phyloP scores from a whole-genome alignment of 2,329 filamentous ascomycete genomes.

The Venturia asperata region DNA sequence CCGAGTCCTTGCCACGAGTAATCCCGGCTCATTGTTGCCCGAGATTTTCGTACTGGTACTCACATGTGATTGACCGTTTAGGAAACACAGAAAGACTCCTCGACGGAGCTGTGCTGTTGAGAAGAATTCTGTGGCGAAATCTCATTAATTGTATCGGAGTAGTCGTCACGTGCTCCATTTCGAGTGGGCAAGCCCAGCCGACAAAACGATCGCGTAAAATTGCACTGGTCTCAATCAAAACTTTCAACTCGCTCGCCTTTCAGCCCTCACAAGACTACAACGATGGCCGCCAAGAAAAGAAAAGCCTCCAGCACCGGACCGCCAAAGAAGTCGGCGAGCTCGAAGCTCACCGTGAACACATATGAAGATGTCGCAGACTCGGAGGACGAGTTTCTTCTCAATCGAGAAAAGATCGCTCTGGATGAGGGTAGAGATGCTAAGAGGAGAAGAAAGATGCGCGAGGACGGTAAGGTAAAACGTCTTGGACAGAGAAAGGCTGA shows the following conservation, averaged over 20 bases:
- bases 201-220: neutral
- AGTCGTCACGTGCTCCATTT: neutral
- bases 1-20: neutral
- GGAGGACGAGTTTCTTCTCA: slow-evolving; percentile 86
- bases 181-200: neutral
- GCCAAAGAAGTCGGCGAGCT: neutral
- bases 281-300: slow-evolving; percentile 16
- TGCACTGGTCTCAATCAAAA: neutral
- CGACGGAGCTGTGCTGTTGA: neutral
- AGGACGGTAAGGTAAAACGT: slow-evolving; percentile 49
- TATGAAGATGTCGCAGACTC: slow-evolving; percentile 83
- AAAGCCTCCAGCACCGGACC: slow-evolving; percentile 14
- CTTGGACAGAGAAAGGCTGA: slow-evolving; percentile 23
- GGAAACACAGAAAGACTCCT: neutral
- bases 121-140: neutral
- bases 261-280: neutral
- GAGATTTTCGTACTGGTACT: neutral
- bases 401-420: slow-evolving; percentile 77
- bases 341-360: slow-evolving; percentile 15
- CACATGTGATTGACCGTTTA: neutral
- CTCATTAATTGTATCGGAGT: no score
- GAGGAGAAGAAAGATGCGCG: slow-evolving; percentile 60
- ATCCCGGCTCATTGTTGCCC: neutral
- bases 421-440: slow-evolving; percentile 76
- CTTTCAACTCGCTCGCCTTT: neutral